Percentiles rank a stretch among this genome's conserved stretches.
Evolutionary conservation across 2,329 filamentous ascomycete species (phyloP).

Genomic region (Xylariaceae sp.): DNA sequence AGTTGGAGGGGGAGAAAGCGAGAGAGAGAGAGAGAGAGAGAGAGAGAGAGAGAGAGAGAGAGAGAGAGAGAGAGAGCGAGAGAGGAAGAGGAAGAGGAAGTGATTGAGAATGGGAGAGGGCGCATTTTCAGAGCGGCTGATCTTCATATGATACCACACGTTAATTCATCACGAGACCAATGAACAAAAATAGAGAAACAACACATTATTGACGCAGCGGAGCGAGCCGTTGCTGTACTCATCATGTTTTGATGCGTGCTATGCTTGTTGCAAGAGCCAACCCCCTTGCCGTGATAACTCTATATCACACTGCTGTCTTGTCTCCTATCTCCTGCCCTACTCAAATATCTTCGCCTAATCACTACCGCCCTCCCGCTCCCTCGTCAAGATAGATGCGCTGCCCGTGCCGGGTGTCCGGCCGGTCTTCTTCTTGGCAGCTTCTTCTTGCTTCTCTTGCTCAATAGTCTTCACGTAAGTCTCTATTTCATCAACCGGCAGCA

Average conservation of each 20-base stretch:
- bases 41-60: neutral
- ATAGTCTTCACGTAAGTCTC: conserved; percentile 98
- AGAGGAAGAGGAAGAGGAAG: neutral
- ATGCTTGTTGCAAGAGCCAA: neutral
- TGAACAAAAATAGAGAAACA: conserved; percentile 11
- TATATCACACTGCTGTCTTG: neutral
- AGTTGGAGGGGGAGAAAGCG: neutral
- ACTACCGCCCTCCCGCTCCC: conserved; percentile 42
- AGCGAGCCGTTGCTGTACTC: conserved; percentile 6
- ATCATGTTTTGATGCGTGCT: conserved; percentile 9
- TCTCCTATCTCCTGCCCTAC: neutral
- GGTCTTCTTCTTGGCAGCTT: conserved; percentile 94
- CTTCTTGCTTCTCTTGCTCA: conserved; percentile 98
- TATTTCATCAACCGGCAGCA: conserved; percentile 92
- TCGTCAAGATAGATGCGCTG: conserved; percentile 68
- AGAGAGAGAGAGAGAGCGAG: neutral
- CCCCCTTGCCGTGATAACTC: conserved; percentile 11
- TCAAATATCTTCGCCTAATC: conserved; percentile 18
- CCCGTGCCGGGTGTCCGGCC: conserved; percentile 66
- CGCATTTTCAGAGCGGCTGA: conserved; percentile 23
- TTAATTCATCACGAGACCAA: conserved; percentile 22
- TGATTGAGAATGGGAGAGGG: neutral
- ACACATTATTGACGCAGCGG: neutral
- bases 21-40: neutral
- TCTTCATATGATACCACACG: conserved; percentile 32